phyloP scores from a whole-genome alignment of 1,284 basidiomycete species.

The Hypsizygus ulmarius region DNA sequence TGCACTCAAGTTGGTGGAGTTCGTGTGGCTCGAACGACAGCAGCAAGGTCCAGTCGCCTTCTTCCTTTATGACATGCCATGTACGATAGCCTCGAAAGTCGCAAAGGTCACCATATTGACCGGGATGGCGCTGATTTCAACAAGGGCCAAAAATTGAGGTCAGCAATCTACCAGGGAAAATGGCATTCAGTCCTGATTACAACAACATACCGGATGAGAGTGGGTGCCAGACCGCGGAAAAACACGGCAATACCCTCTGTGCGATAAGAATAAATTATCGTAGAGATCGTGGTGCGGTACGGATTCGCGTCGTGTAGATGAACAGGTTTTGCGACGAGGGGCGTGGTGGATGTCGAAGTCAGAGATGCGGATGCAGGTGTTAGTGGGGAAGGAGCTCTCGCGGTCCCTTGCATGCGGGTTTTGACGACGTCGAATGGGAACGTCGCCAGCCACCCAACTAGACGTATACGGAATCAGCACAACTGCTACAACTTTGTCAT shows the following conservation, averaged over 20 bases:
- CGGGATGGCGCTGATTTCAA: constrained; percentile 36
- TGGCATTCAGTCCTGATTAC: background rate
- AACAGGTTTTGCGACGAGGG: background rate
- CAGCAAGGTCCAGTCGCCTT: background rate
- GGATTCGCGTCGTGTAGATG: constrained; percentile 33
- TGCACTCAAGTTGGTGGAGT: too few relatives aligned
- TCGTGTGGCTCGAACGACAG: background rate
- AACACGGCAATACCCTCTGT: constrained; percentile 68
- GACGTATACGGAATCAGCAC: background rate
- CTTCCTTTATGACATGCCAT: constrained; percentile 24
- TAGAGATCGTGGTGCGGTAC: constrained; percentile 55
- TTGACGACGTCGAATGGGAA: constrained; percentile 88
- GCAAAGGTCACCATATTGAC: constrained; percentile 47
- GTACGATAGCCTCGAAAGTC: constrained; percentile 39
- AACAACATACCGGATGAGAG: constrained; percentile 64
- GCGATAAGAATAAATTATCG: constrained; percentile 59
- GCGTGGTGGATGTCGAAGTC: background rate
- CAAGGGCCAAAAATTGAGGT: background rate
- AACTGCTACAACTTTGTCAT: background rate
- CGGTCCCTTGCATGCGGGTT: constrained; percentile 73
- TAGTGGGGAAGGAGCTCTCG: constrained; percentile 3
- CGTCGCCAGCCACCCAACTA: constrained; percentile 67
- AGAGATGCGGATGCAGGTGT: background rate
- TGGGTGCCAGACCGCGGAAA: constrained; percentile 74
- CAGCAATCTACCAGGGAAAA: background rate